These are phyloP conservation scores for Emiliania huxleyi DNA, from an alignment of 78 protist species.

Conservation along the genomic window DNA sequence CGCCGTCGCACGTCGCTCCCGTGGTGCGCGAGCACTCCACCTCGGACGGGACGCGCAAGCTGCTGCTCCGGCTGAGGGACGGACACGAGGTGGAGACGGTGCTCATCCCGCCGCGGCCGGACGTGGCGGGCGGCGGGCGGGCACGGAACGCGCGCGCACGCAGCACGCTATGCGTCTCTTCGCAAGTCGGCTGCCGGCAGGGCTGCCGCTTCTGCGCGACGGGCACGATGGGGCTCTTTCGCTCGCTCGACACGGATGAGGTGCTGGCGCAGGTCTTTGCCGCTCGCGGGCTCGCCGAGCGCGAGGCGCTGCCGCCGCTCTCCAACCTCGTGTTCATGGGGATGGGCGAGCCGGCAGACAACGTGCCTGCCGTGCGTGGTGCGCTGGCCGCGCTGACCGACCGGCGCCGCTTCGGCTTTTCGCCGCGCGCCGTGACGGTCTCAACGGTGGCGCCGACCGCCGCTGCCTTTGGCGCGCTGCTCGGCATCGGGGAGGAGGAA, in stretches of 20 bases:
- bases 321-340: conserved; percentile 60
- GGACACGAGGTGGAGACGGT: conserved; percentile 50
- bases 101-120: conserved; percentile 16
- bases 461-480: not conserved
- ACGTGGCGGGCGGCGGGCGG: not conserved
- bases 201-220: conserved; percentile 74
- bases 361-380: conserved; percentile 11
- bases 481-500: not conserved
- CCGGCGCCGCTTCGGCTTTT: conserved; percentile 11
- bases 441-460: conserved; percentile 54
- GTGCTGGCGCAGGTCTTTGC: not conserved
- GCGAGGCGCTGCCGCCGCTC: not conserved
- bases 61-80: conserved; percentile 30
- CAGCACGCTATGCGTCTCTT: conserved; percentile 63
- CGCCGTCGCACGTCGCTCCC: too few species aligned
- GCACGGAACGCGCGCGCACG: not conserved
- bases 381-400: not conserved
- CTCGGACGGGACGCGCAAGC: conserved; percentile 11
- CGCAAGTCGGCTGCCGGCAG: conserved; percentile 70
- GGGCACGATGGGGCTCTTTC: conserved; percentile 36
- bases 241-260: not conserved
- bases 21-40: too few species aligned
- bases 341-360: conserved; percentile 70
- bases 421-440: not conserved
- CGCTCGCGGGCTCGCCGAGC: not conserved